Evolutionary conservation across 148 eudicot genomes (phyloP).

Genomic region (Camellia lanceoleosa): DNA sequence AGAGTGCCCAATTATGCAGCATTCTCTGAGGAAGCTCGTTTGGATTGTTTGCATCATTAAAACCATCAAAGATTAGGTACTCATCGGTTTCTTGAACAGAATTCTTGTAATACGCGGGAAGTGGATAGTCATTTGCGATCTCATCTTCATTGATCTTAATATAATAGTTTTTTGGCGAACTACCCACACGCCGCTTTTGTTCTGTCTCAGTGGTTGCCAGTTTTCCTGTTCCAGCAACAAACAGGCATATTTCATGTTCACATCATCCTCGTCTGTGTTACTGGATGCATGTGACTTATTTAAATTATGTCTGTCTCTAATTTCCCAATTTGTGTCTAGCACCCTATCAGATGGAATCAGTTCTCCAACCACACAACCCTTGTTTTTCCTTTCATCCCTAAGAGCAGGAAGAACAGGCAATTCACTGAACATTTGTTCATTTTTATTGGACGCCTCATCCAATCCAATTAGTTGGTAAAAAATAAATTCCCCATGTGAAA

Average conservation of each 20-base stretch:
- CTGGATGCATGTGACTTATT: constrained; percentile 18
- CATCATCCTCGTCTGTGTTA: constrained; percentile 53
- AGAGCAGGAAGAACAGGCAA: constrained; percentile 70
- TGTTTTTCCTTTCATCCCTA: constrained; percentile 55
- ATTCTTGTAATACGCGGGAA: constrained; percentile 82
- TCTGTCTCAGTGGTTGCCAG: constrained; percentile 77
- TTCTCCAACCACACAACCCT: constrained; percentile 14
- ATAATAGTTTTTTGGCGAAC: constrained; percentile 63
- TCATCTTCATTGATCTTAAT: constrained; percentile 97
- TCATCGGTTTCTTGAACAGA: constrained; percentile 79
- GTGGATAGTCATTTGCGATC: constrained; percentile 91
- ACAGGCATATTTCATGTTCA: constrained; percentile 69
- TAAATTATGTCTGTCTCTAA: constrained; percentile 35
- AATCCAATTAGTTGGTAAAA: constrained; percentile 85
- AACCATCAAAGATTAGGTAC: constrained; percentile 69
- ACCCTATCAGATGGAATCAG: constrained; percentile 14
- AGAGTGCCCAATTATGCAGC: constrained; percentile 98
- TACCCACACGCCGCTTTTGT: constrained; percentile 39
- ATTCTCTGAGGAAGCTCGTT: constrained; percentile 79
- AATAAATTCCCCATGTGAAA: constrained; percentile 88
- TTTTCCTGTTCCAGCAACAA: constrained; percentile 81
- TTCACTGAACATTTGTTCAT: constrained; percentile 50
- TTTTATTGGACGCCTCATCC: constrained; percentile 68
- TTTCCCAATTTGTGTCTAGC: constrained; percentile 38
- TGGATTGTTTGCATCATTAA: constrained; percentile 47